Base-by-base conservation (phyloP, 2,329 filamentous ascomycete species). In the Plectosphaerella sp. region DNA sequence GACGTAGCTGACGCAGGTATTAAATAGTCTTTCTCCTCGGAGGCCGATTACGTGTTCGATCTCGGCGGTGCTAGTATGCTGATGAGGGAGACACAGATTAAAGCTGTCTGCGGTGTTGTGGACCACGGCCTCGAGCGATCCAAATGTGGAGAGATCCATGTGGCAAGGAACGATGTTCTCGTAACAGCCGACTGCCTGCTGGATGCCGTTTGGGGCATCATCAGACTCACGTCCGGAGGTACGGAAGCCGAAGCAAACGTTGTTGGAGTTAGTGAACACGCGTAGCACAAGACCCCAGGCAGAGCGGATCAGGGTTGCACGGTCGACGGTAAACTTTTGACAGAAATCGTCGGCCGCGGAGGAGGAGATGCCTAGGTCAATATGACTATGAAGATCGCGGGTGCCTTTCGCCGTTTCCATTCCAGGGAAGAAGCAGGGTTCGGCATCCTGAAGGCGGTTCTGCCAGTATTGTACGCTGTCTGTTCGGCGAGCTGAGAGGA, bases 281-380 rank as follows among this genome's bases (percentile, higher is more conserved):
- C 79, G 75, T 0, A 84, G 67, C 0, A 84, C 70, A 18, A 86
- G 67, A 0, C 74, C 79, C 82, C 82, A 86, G 0, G 82, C 80
- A n/a, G 82, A 72, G 22, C 79, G 75, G 4, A 86, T 68, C 4
- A 84, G 67, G 0, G 78, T 74, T 0, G 77, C 72, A 0, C 76
- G 64, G 0, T 74, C 74, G 3, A 80, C 67, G 9, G 67, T 8
- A 54, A 68, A 45, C 69, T 68, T 47, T 0, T 58, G 51, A 50
- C 66, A 68, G 45, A 82, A 82, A 9, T 72, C 67, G 10, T 75
- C 69, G 2, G 80, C 58, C 3, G 70, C 65, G 25, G 69, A 61
- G 5, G 62, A 66, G 0, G 68, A 63, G 14, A 78, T 66, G 9
- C 73, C 69, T 5, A 78, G 59, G 8, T 74, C 66, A 15, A 75